phyloP scores from a whole-genome alignment of 2,329 filamentous ascomycete genomes.

The Fusarium nelsonii region DNA sequence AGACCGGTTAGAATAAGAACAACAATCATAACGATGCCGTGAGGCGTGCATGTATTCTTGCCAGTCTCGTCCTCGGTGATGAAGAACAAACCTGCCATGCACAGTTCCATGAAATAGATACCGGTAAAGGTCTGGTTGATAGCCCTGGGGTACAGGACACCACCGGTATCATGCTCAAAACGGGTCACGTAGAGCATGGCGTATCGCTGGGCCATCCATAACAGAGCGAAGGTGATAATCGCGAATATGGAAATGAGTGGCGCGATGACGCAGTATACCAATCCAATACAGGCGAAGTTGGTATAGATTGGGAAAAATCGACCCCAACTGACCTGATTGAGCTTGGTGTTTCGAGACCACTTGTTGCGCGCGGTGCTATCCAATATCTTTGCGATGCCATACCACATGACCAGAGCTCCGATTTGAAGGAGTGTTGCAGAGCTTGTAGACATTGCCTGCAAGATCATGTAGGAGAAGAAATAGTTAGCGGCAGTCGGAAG shows the following conservation, averaged over 20 bases:
- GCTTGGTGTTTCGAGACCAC: constrained; percentile 83
- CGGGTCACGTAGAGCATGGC: constrained; percentile 95
- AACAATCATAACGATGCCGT: constrained; percentile 88
- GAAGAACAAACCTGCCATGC: constrained; percentile 90
- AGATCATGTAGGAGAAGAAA: constrained; percentile 98
- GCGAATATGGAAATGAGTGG: constrained; percentile 94
- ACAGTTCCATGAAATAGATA: constrained; percentile 93
- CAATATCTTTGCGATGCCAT: constrained; percentile 80
- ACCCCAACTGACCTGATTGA: constrained; percentile 88
- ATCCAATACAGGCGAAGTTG: constrained; percentile 91
- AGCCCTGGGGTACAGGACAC: constrained; percentile 88
- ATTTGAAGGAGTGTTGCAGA: constrained; percentile 90
- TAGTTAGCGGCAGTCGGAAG: constrained; percentile 92
- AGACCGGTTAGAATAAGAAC: constrained; percentile 75
- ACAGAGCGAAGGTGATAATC: constrained; percentile 87
- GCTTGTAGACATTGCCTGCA: constrained; percentile 91
- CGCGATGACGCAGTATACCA: constrained; percentile 90
- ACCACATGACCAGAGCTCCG: constrained; percentile 82
- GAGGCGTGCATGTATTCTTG: constrained; percentile 72
- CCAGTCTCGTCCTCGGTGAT: constrained; percentile 71
- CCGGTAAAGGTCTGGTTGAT: constrained; percentile 97
- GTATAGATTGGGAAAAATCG: constrained; percentile 96
- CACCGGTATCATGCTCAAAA: constrained; percentile 90
- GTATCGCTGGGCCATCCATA: constrained; percentile 97
- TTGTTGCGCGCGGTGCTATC: constrained; percentile 87